phyloP scores from a whole-genome alignment of 805 yeast species.

The Lipomyces anomalus region DNA sequence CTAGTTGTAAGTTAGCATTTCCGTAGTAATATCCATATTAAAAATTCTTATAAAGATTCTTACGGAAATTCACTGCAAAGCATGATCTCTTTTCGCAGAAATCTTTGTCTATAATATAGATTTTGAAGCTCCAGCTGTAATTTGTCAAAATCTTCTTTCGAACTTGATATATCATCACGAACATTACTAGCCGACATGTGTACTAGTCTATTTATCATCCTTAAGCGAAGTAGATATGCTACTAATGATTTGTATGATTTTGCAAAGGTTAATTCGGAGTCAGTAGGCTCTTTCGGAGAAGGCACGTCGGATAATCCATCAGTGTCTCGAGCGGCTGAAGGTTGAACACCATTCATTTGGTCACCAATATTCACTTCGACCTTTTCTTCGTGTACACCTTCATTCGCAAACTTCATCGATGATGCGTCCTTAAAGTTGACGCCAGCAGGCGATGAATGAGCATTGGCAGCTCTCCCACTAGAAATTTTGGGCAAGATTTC shows the following conservation, averaged over 20 bases:
- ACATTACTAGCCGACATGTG: conserved; percentile 2
- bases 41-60: conserved; percentile 1
- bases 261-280: too few species aligned
- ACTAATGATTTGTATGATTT: conserved; percentile 3
- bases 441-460: too few species aligned
- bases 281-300: too few species aligned
- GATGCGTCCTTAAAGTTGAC: too few species aligned
- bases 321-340: too few species aligned
- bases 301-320: too few species aligned
- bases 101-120: conserved; percentile 14
- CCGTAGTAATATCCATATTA: not conserved
- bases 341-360: too few species aligned
- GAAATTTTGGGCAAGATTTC: too few species aligned
- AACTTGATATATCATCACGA: not conserved
- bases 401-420: too few species aligned
- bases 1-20: not conserved
- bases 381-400: too few species aligned
- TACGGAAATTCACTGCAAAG: conserved; percentile 17
- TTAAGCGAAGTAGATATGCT: conserved; percentile 1
- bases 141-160: conserved; percentile 10
- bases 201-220: conserved; percentile 6
- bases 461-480: too few species aligned
- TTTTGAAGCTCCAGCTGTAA: conserved; percentile 19
- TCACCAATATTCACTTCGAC: too few species aligned
- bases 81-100: conserved; percentile 14